Conservation (phyloP, 179 eudicot species). For the Dionaea muscipula region DNA sequence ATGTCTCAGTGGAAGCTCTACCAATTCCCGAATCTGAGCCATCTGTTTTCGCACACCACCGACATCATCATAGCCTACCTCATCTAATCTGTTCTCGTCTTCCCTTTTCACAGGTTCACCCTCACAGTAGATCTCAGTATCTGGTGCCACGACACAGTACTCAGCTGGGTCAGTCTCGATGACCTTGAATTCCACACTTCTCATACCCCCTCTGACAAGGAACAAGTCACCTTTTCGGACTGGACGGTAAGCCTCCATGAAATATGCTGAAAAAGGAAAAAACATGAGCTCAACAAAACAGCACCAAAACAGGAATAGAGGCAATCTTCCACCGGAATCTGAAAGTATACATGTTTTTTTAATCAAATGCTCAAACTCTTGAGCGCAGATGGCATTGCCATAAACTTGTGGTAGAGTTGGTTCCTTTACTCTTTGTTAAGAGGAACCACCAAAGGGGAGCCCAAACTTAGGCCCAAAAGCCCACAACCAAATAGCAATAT, state of each 20-base stretch:
- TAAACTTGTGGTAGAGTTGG: too few species aligned
- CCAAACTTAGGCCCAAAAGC: too few species aligned
- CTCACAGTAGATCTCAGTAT: constrained; percentile 80
- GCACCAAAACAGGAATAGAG: background rate
- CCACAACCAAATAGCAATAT: too few species aligned
- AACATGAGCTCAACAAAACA: background rate
- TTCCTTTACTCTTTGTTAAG: too few species aligned
- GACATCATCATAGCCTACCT: constrained; percentile 85
- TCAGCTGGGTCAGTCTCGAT: constrained; percentile 82
- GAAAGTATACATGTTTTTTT: background rate
- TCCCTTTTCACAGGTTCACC: constrained; percentile 84
- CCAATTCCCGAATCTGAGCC: constrained; percentile 86
- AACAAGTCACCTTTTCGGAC: constrained; percentile 69
- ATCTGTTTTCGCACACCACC: constrained; percentile 89
- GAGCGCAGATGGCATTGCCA: too few species aligned
- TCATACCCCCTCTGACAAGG: constrained; percentile 86
- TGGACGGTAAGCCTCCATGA: constrained; percentile 72
- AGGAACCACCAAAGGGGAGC: too few species aligned
- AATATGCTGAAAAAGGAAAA: constrained; percentile 45
- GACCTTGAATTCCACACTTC: constrained; percentile 78
- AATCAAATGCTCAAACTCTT: too few species aligned
- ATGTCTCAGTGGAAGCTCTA: constrained; percentile 73
- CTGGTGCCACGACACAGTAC: constrained; percentile 84
- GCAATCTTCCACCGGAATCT: background rate
- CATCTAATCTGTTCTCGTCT: constrained; percentile 76